Percentiles rank a stretch among this genome's conserved stretches.
These are phyloP conservation scores for Diaporthe eres DNA, from an alignment of 2,329 filamentous ascomycete species.

Conservation along the genomic window DNA sequence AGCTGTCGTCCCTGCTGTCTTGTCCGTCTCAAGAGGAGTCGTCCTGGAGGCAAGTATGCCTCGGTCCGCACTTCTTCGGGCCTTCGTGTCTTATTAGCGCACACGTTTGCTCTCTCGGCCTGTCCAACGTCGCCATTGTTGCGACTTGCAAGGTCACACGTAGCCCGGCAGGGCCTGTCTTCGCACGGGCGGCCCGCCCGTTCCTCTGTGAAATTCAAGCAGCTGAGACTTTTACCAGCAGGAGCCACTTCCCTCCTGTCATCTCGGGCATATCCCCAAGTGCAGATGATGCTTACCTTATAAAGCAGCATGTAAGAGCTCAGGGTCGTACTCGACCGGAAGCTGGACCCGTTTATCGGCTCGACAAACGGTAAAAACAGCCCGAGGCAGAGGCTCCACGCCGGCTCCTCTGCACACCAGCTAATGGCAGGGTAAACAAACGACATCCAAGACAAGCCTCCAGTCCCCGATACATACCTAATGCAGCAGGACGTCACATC, in stretches of 20 bases:
- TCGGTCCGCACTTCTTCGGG: constrained; percentile 14
- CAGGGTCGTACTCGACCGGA: constrained; percentile 19
- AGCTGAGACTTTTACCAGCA: background rate
- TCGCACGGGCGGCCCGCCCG: constrained; percentile 29
- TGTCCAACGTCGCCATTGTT: constrained; percentile 1
- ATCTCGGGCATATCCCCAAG: constrained; percentile 25
- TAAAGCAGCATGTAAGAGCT: background rate
- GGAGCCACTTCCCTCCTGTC: constrained; percentile 25
- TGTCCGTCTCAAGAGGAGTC: background rate
- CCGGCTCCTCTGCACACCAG: background rate
- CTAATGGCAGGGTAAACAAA: constrained; percentile 7
- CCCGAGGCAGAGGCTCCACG: constrained; percentile 16
- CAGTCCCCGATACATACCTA: constrained; percentile 14
- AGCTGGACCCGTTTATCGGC: constrained; percentile 15
- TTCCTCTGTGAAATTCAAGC: constrained; percentile 3
- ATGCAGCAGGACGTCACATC: constrained; percentile 28
- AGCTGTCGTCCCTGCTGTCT: constrained; percentile 22
- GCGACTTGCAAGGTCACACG: constrained; percentile 24
- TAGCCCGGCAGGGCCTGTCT: constrained; percentile 23
- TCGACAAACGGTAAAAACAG: constrained; percentile 7
- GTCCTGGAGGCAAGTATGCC: constrained; percentile 23
- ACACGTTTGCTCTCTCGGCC: constrained; percentile 35
- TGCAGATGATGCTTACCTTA: constrained; percentile 19
- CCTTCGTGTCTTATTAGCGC: constrained; percentile 15
- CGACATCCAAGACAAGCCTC: constrained; percentile 4